A percentile compares a stretch with the other conserved stretches of the same genome.
phyloP scores from a whole-genome alignment of 768 basidiomycete genomes.

The Tylopilus felleus region DNA sequence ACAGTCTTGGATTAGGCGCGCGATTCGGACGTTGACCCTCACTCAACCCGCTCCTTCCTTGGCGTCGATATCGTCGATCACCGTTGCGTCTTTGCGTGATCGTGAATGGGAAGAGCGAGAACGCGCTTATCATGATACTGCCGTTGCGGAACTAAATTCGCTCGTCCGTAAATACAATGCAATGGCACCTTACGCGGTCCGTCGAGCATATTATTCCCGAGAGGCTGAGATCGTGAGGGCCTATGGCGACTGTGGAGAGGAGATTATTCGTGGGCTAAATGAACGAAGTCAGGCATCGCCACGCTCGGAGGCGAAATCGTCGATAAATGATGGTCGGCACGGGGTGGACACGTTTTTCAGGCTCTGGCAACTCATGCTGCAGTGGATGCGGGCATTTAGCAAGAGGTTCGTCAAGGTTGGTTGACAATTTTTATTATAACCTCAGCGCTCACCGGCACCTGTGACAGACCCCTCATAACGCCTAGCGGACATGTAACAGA shows the following conservation, averaged over 20 bases:
- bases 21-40: constrained; percentile 56
- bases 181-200: constrained; percentile 74
- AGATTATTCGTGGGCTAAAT: constrained; percentile 43
- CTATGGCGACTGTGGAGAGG: constrained; percentile 50
- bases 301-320: constrained; percentile 3
- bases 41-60: constrained; percentile 39
- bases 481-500: too few relatives aligned
- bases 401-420: constrained; percentile 3
- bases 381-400: constrained; percentile 22
- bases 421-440: background rate
- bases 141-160: constrained; percentile 68
- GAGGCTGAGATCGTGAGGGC: constrained; percentile 54
- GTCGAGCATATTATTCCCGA: constrained; percentile 56
- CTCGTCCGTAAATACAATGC: constrained; percentile 78
- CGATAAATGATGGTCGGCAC: constrained; percentile 3
- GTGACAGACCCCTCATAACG: too few relatives aligned
- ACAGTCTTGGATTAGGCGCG: constrained; percentile 73
- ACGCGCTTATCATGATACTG: constrained; percentile 61
- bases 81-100: constrained; percentile 44
- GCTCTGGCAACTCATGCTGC: constrained; percentile 29
- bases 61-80: constrained; percentile 30
- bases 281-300: constrained; percentile 19
- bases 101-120: constrained; percentile 69
- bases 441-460: background rate
- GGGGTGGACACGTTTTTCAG: constrained; percentile 11